Evolutionary conservation across 176 grass and related monocot species (phyloP), one percentile per base, ranked within the genome.

Genomic region (Musa beccarii): DNA sequence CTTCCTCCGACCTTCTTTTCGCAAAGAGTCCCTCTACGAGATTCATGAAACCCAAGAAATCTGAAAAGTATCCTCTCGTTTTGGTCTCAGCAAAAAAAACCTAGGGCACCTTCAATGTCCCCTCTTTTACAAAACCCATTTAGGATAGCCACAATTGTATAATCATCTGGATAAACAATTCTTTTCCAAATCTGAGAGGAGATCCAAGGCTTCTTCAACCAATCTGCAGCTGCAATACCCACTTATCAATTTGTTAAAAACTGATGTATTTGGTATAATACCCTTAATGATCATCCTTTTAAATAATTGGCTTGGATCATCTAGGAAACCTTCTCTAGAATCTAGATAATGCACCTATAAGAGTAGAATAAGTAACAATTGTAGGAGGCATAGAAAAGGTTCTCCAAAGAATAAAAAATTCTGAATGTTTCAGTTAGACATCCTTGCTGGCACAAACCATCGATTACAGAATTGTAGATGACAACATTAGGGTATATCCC

Each of bases 1-100:
- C 84, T 84, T 96, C 87, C 78, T 96, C 92, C 83, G 88, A 81
- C 83, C 89, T 96, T 84, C 92, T 89, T 84, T 92, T 92, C 50
- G 83, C 74, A 57, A 89, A 89, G 19, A 96, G 79, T 72, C 89
- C 92, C 83, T 88, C 89, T 29, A 87, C 22, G 50, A 96, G 77
- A 75, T 86, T 86, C 83, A 92, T 73, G 52, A 89, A 96, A 66
- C 92, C 92, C 17, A 96, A 80, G 79, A 92, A 96, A 85, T 92
- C 86, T 78, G 92, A 89, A 53, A 75, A 53, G 59, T 86, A 79
- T 11, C 76, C 80, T 79, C 76, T 86, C 67, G 59, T 82, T 71
- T 1, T 73, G 80, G 81, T 84, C 78, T 86, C 85, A 85, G 13
- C 81, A 79, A 86, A 96, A 78, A 78, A 92, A 88, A 20, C 28